Percentiles rank a stretch among this genome's conserved stretches.
Conservation (phyloP, 169 alveolate species). For the Prorocentrum cordatum region DNA sequence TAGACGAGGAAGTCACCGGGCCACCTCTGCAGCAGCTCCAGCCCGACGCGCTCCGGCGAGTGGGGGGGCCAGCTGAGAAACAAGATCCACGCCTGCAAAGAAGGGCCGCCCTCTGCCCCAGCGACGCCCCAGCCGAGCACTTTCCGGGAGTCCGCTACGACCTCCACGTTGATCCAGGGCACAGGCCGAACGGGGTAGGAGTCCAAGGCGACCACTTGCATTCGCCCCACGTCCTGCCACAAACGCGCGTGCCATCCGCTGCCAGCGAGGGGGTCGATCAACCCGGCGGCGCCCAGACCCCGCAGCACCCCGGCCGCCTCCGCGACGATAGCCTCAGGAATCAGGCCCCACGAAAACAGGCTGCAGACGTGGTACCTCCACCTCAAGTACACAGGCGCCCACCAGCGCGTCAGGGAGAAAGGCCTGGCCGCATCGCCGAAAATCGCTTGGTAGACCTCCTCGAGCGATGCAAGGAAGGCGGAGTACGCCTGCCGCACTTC, state of each 20-base stretch:
- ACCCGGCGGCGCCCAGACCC: not conserved
- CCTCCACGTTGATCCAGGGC: not conserved
- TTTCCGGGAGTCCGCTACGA: not conserved
- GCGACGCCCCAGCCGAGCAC: not conserved
- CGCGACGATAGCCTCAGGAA: not conserved
- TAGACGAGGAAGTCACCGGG: not conserved
- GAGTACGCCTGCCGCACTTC: too few species aligned
- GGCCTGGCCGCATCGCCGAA: too few species aligned
- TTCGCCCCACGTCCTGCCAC: not conserved
- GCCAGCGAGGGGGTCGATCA: constrained; percentile 3
- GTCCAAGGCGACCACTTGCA: not conserved
- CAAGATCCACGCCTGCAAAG: not conserved
- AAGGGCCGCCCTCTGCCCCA: not conserved
- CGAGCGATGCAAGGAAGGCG: too few species aligned
- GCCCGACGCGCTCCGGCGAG: not conserved
- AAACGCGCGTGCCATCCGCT: not conserved
- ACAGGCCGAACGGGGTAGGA: too few species aligned
- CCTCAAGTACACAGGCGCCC: not conserved
- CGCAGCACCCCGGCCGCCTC: not conserved
- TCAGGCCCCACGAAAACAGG: constrained; percentile 37
- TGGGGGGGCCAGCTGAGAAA: constrained; percentile 37
- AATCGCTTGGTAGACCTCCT: too few species aligned
- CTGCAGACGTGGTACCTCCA: constrained; percentile 15
- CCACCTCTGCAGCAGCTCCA: not conserved
- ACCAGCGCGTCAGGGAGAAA: not conserved